Percentiles rank a stretch among this genome's conserved stretches.
Conservation (phyloP, 225 moss, liverwort and hornwort genomes). For the Polytrichum formosum region DNA sequence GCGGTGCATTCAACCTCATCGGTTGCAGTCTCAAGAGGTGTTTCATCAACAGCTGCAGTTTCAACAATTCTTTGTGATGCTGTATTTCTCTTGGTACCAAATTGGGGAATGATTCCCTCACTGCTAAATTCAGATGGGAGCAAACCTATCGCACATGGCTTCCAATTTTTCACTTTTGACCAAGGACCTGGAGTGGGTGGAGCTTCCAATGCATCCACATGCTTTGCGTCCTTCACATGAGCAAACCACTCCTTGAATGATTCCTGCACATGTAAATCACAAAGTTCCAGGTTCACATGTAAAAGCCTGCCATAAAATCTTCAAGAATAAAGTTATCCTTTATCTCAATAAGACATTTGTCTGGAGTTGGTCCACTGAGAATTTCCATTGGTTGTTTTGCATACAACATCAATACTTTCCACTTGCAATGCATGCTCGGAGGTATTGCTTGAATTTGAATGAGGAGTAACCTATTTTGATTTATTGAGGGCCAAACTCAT, state of each 20-base stretch:
- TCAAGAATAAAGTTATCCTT: background rate
- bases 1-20: too few relatives aligned
- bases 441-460: too few relatives aligned
- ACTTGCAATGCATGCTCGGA: too few relatives aligned
- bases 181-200: conserved; percentile 31
- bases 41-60: conserved; percentile 11
- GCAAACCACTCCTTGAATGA: conserved; percentile 27
- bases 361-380: too few relatives aligned
- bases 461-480: too few relatives aligned
- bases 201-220: conserved; percentile 5
- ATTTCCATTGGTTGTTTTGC: background rate
- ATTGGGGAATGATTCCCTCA: conserved; percentile 35
- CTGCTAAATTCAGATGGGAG: conserved; percentile 35
- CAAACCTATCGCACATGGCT: conserved; percentile 60
- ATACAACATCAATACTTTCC: background rate
- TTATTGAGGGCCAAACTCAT: too few relatives aligned
- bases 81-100: conserved; percentile 14
- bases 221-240: conserved; percentile 25
- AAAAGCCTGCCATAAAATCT: background rate
- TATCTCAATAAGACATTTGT: background rate
- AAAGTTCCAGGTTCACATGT: too few relatives aligned
- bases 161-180: conserved; percentile 47
- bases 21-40: conserved; percentile 5
- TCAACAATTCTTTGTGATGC: conserved; percentile 4
- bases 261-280: conserved; percentile 9